A percentile compares a stretch with the other conserved stretches of the same genome.
Evolutionary conservation across 345 rosid genomes (phyloP).

Genomic region (Euphorbia tirucalli): DNA sequence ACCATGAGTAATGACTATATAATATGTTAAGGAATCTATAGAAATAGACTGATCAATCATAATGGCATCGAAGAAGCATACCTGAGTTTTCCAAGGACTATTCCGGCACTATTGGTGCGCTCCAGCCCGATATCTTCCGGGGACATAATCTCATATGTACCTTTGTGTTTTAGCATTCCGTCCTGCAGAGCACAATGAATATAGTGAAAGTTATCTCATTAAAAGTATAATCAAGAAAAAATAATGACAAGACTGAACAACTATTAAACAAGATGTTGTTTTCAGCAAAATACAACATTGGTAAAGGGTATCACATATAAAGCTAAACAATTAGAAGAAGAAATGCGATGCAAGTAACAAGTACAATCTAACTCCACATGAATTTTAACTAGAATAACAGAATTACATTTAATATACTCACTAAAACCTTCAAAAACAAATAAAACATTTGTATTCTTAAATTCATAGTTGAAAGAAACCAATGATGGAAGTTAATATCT

Average conservation of each 20-base stretch:
- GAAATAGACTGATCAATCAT: background rate
- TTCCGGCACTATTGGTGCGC: constrained; percentile 78
- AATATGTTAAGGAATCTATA: background rate
- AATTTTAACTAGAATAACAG: background rate
- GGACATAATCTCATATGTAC: constrained; percentile 85
- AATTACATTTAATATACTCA: background rate
- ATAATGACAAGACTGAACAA: background rate
- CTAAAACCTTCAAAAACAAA: constrained; percentile 3
- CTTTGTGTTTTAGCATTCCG: constrained; percentile 93
- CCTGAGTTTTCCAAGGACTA: constrained; percentile 97
- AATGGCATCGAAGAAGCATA: constrained; percentile 20
- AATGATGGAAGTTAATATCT: background rate
- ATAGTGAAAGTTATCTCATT: background rate
- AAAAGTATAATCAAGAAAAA: background rate
- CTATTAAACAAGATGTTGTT: background rate
- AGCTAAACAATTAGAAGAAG: background rate
- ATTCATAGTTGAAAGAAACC: background rate
- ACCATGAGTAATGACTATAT: background rate
- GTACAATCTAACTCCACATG: background rate
- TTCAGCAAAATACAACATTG: background rate
- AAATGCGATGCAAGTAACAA: background rate
- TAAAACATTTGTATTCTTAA: background rate
- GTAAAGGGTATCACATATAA: background rate
- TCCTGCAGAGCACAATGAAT: constrained; percentile 46
- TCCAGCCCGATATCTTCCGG: constrained; percentile 94